Percentiles rank a stretch among this genome's conserved stretches.
These are phyloP conservation scores for Schizosaccharomyces lindneri DNA, from an alignment of 805 yeast genomes.

Conservation along the genomic window DNA sequence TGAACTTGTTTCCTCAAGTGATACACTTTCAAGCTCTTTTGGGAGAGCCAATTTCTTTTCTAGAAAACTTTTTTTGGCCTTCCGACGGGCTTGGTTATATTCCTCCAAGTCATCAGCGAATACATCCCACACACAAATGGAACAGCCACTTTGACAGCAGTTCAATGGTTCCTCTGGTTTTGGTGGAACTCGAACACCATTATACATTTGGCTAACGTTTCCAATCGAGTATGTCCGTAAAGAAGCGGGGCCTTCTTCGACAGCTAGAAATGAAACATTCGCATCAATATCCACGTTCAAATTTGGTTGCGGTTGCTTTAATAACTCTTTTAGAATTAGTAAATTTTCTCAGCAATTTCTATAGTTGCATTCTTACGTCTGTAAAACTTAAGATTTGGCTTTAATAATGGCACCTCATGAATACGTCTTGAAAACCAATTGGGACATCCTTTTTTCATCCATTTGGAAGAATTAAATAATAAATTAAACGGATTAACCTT, in stretches of 20 bases:
- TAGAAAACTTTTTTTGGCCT: background rate
- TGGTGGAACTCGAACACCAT: conserved; percentile 52
- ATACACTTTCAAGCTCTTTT: background rate
- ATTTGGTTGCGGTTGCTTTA: background rate
- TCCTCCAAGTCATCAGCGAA: conserved; percentile 64
- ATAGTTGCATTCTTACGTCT: background rate
- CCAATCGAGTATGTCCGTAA: background rate
- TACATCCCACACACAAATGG: conserved; percentile 85
- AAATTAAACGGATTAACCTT: too few species aligned
- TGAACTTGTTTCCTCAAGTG: background rate
- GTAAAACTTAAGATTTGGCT: background rate
- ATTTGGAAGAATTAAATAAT: too few species aligned
- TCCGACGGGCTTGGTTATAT: conserved; percentile 36
- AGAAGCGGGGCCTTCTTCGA: background rate
- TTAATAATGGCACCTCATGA: background rate
- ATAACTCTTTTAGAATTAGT: background rate
- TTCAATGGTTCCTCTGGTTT: conserved; percentile 72
- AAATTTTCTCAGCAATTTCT: background rate
- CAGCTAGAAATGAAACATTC: background rate
- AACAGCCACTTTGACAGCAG: conserved; percentile 91
- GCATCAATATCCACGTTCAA: background rate
- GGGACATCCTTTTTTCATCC: too few species aligned
- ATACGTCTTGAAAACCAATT: too few species aligned
- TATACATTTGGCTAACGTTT: background rate
- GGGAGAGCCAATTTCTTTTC: background rate